Percentiles rank a stretch among this genome's conserved stretches.
These are phyloP conservation scores for Cadophora sp. DNA, from an alignment of 2,329 filamentous ascomycete species.

Conservation along the genomic window DNA sequence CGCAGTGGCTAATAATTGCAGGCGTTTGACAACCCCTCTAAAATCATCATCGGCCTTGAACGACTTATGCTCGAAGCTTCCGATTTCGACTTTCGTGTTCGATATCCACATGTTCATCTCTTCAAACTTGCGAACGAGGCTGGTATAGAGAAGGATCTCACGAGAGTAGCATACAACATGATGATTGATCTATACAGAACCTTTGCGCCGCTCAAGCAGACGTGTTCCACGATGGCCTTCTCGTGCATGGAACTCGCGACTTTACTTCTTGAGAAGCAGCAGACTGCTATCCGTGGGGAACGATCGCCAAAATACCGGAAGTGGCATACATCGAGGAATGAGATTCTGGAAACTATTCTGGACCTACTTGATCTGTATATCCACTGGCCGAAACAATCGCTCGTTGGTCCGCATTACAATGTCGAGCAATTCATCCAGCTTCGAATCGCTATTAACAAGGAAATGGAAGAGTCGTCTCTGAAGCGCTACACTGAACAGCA, in stretches of 20 bases:
- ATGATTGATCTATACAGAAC: slow-evolving; percentile 92
- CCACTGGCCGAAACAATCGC: slow-evolving; percentile 77
- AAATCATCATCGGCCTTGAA: slow-evolving; percentile 87
- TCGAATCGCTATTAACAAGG: slow-evolving; percentile 85
- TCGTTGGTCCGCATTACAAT: slow-evolving; percentile 74
- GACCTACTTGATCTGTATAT: slow-evolving; percentile 94
- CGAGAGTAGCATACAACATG: slow-evolving; percentile 78
- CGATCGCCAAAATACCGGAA: slow-evolving; percentile 56
- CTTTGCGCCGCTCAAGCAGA: slow-evolving; percentile 89
- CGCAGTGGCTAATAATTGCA: slow-evolving; percentile 45
- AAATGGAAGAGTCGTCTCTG: slow-evolving; percentile 68
- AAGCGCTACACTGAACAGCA: slow-evolving; percentile 70
- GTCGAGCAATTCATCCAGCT: slow-evolving; percentile 83
- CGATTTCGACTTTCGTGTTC: slow-evolving; percentile 90
- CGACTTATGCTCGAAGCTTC: slow-evolving; percentile 91
- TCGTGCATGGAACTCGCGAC: slow-evolving; percentile 82
- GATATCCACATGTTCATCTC: slow-evolving; percentile 84
- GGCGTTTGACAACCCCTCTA: slow-evolving; percentile 81
- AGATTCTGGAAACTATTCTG: slow-evolving; percentile 78
- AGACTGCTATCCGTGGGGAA: slow-evolving; percentile 56
- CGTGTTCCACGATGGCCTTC: slow-evolving; percentile 83
- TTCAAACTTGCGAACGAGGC: slow-evolving; percentile 72
- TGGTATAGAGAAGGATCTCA: slow-evolving; percentile 59
- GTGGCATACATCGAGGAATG: slow-evolving; percentile 54
- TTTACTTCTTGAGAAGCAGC: slow-evolving; percentile 65